These are phyloP conservation scores for Amesomyces nigricolor DNA, from an alignment of 2,329 filamentous ascomycete species.

Conservation along the genomic window DNA sequence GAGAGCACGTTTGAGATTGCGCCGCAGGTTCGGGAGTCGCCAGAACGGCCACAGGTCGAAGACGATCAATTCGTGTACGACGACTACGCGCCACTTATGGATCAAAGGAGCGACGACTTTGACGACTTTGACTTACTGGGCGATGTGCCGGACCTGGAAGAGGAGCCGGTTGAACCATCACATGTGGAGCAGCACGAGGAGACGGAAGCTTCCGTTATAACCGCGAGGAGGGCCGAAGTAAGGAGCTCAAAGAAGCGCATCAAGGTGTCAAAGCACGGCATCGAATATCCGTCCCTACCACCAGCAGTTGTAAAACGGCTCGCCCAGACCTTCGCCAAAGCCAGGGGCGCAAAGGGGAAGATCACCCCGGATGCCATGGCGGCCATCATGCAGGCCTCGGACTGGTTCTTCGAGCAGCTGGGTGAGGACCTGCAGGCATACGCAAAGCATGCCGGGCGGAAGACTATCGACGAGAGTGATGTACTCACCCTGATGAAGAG, in stretches of 20 bases:
- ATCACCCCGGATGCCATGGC: conserved; percentile 68
- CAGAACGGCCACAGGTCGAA: conserved; percentile 7
- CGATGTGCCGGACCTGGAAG: conserved; percentile 13
- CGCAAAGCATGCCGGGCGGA: conserved; percentile 74
- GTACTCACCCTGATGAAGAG: conserved; percentile 76
- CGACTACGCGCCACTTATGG: conserved; percentile 26
- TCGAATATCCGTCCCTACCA: conserved; percentile 71
- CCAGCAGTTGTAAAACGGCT: conserved; percentile 67
- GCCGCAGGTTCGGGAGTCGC: conserved; percentile 28
- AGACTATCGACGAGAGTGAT: conserved; percentile 80
- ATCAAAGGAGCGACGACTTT: conserved; percentile 26
- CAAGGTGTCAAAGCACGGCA: conserved; percentile 64
- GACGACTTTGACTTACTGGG: conserved; percentile 16
- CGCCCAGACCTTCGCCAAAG: conserved; percentile 64
- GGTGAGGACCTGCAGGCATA: conserved; percentile 75
- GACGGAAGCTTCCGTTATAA: conserved; percentile 19
- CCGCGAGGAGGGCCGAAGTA: conserved; percentile 4
- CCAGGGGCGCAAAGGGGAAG: conserved; percentile 60
- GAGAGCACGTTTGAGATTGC: conserved; percentile 49
- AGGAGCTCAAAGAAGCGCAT: conserved; percentile 35
- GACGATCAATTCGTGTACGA: conserved; percentile 17
- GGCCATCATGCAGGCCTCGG: conserved; percentile 72
- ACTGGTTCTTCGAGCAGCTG: conserved; percentile 89
- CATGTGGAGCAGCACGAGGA: conserved; percentile 11
- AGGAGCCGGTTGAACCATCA: conserved; percentile 5